Conservation (phyloP, 2,329 filamentous ascomycete species). For the Arachnomyces sp. region DNA sequence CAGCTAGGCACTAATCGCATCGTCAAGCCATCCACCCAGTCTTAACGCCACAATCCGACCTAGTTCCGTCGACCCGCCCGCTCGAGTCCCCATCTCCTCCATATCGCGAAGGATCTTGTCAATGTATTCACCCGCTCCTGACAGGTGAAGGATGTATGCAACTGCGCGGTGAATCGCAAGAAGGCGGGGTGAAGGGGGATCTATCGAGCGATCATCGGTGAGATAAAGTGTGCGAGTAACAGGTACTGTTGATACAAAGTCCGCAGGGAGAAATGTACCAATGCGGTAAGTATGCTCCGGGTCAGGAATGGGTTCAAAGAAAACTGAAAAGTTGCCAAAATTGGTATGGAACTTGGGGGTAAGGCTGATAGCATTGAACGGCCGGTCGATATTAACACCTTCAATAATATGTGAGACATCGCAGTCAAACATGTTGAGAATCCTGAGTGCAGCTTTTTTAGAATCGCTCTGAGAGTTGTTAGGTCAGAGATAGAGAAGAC, state of each 20-base stretch:
- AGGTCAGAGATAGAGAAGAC: neutral
- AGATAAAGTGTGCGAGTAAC: conserved; percentile 23
- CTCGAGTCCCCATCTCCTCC: conserved; percentile 2
- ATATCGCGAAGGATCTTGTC: conserved; percentile 21
- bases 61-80: conserved; percentile 7
- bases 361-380: conserved; percentile 6
- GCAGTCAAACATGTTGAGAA: conserved; percentile 37
- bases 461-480: conserved; percentile 12
- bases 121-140: conserved; percentile 27
- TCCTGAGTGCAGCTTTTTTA: conserved; percentile 26
- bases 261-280: conserved; percentile 12
- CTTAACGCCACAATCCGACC: conserved; percentile 1
- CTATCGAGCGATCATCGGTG: conserved; percentile 18
- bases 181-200: conserved; percentile 26
- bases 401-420: conserved; percentile 30
- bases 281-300: conserved; percentile 19
- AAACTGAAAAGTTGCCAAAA: conserved; percentile 18
- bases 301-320: conserved; percentile 19
- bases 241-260: conserved; percentile 15
- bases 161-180: conserved; percentile 29
- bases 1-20: too few relatives aligned
- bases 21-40: conserved; percentile 1
- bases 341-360: neutral
- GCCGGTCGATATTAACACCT: conserved; percentile 25
- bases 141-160: conserved; percentile 27